A percentile compares a stretch with the other conserved stretches of the same genome.
phyloP scores from a whole-genome alignment of 1,284 basidiomycete genomes.

The Wallemia hederae region DNA sequence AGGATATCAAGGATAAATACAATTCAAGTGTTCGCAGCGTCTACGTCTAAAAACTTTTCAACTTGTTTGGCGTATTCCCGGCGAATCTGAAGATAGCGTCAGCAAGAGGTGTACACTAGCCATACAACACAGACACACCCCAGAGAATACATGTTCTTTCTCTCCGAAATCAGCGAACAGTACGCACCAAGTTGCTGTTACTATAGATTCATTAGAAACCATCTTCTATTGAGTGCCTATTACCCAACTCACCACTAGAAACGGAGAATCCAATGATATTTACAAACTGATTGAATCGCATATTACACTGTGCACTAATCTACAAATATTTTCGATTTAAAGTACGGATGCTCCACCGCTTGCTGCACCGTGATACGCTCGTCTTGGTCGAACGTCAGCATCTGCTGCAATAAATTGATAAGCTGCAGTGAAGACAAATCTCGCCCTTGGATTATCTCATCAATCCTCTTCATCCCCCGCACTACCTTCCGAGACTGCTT shows the following conservation, averaged over 20 bases:
- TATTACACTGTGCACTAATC: neutral
- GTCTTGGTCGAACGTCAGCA: slow-evolving; percentile 72
- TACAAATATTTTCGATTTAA: slow-evolving; percentile 13
- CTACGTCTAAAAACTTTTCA: neutral
- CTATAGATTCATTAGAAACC: neutral
- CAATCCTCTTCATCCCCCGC: slow-evolving; percentile 45
- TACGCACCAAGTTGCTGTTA: neutral
- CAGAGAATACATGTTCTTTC: neutral
- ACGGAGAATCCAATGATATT: neutral
- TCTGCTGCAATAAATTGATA: slow-evolving; percentile 51
- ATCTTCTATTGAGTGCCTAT: too few species aligned
- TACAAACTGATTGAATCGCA: neutral
- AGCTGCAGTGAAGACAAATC: slow-evolving; percentile 23
- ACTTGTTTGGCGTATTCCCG: neutral
- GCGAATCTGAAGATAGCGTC: neutral
- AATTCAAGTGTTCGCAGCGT: too few species aligned
- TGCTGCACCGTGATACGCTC: slow-evolving; percentile 59
- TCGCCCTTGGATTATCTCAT: slow-evolving; percentile 22
- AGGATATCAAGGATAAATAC: neutral
- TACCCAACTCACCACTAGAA: neutral
- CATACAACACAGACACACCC: neutral
- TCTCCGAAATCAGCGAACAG: neutral
- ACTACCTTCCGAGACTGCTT: slow-evolving; percentile 86
- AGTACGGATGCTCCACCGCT: slow-evolving; percentile 64
- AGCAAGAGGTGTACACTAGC: neutral